Evolutionary conservation across 139 green algal genomes (phyloP).

Genomic region (Micractinium conductrix): DNA sequence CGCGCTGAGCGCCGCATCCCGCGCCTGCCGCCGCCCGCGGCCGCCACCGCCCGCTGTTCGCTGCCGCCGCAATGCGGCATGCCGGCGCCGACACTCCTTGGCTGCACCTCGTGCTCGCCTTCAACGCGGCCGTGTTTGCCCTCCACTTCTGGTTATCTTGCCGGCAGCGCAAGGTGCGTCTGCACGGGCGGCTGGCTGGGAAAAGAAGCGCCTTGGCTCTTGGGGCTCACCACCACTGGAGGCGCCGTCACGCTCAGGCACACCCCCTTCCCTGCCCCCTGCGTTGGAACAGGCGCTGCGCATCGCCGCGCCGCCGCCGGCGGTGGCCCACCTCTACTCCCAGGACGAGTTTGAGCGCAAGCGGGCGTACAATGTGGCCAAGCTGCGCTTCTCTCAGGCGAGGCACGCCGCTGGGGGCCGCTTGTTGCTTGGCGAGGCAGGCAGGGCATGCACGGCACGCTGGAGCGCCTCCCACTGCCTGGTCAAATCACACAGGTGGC

Average conservation of each 20-base stretch:
- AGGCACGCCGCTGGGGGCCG: no score
- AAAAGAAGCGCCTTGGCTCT: no score
- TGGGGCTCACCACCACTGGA: neutral
- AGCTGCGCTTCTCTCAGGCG: conserved; percentile 61
- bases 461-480: no score
- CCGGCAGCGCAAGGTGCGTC: conserved; percentile 52
- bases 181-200: no score
- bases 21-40: no score
- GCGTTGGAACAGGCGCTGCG: conserved; percentile 43
- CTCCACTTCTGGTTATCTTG: conserved; percentile 70
- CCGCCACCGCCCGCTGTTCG: no score
- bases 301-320: conserved; percentile 29
- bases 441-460: no score
- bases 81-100: neutral
- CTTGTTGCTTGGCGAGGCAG: no score
- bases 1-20: no score
- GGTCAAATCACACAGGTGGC: no score
- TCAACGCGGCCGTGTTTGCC: conserved; percentile 58
- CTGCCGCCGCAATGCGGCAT: no score
- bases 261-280: neutral
- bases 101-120: conserved; percentile 29
- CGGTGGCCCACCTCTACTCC: conserved; percentile 49
- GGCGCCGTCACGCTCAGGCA: neutral
- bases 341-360: conserved; percentile 61
- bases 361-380: conserved; percentile 78